Evolutionary conservation across 306 rosid species (phyloP).

Genomic region (Fragaria nilgerrensis): DNA sequence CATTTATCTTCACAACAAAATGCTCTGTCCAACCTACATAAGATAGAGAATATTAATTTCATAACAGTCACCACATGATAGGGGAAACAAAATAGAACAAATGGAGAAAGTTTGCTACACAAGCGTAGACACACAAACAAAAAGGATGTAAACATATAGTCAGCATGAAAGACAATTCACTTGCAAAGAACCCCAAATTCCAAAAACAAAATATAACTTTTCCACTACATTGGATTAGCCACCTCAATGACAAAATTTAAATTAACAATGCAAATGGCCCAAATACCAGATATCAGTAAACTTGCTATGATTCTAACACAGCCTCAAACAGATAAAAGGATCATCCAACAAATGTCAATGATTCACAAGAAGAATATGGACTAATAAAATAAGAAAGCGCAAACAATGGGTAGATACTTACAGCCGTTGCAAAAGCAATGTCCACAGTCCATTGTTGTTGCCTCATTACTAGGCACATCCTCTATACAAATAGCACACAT

Average conservation of each 20-base stretch:
- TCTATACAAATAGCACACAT: slow-evolving; percentile 81
- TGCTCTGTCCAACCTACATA: slow-evolving; percentile 82
- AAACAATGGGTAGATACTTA: slow-evolving; percentile 38
- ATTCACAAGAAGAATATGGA: background rate
- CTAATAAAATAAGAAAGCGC: background rate
- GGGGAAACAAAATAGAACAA: background rate
- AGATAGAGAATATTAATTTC: slow-evolving; percentile 3
- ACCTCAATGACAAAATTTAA: background rate
- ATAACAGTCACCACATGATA: background rate
- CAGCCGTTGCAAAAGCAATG: slow-evolving; percentile 91
- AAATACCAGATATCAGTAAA: background rate
- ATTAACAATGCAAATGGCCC: background rate
- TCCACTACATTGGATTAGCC: background rate
- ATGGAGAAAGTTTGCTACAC: background rate
- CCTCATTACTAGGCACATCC: slow-evolving; percentile 52
- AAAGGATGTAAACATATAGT: background rate
- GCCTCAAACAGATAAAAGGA: background rate
- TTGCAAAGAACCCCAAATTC: background rate
- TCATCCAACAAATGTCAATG: background rate
- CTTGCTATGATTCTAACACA: background rate
- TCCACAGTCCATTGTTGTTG: slow-evolving; percentile 88
- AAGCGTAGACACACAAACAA: background rate
- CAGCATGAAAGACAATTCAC: background rate
- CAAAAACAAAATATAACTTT: background rate
- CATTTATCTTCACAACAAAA: slow-evolving; percentile 84